phyloP scores from a whole-genome alignment of 1,284 basidiomycete genomes.

The Schizophyllum amplum region DNA sequence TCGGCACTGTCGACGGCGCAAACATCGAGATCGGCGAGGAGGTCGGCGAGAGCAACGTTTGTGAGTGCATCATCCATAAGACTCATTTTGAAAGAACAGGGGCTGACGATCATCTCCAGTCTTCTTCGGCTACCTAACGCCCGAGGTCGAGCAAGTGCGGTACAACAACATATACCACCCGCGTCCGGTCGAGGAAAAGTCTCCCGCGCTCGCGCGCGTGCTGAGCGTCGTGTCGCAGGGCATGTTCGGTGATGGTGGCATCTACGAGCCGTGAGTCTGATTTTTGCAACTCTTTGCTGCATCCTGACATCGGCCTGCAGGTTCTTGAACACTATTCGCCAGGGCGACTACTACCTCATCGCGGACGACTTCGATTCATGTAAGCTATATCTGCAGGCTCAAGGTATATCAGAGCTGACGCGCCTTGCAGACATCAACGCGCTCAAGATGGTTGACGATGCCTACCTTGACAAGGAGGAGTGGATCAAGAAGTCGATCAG shows the following conservation, averaged over 20 bases:
- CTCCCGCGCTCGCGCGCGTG: constrained; percentile 68
- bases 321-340: constrained; percentile 65
- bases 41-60: constrained; percentile 49
- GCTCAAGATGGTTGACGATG: constrained; percentile 78
- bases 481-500: constrained; percentile 90
- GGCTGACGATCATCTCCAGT: constrained; percentile 33
- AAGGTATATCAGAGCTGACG: not conserved
- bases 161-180: constrained; percentile 81
- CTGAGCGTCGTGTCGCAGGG: constrained; percentile 66
- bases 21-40: constrained; percentile 95
- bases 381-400: constrained; percentile 23
- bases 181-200: constrained; percentile 72
- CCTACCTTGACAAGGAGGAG: constrained; percentile 70
- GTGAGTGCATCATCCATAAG: constrained; percentile 33
- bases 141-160: constrained; percentile 75
- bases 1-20: constrained; percentile 83
- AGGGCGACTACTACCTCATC: constrained; percentile 76
- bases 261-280: constrained; percentile 69
- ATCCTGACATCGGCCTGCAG: constrained; percentile 25
- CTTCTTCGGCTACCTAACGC: constrained; percentile 79
- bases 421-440: constrained; percentile 61
- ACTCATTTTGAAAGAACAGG: constrained; percentile 1
- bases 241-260: constrained; percentile 65
- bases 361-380: constrained; percentile 91
- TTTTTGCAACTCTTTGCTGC: constrained; percentile 5